Percentiles rank a stretch among this genome's conserved stretches.
phyloP scores from a whole-genome alignment of 2,329 filamentous ascomycete genomes.

The Sclerotinia minor region DNA sequence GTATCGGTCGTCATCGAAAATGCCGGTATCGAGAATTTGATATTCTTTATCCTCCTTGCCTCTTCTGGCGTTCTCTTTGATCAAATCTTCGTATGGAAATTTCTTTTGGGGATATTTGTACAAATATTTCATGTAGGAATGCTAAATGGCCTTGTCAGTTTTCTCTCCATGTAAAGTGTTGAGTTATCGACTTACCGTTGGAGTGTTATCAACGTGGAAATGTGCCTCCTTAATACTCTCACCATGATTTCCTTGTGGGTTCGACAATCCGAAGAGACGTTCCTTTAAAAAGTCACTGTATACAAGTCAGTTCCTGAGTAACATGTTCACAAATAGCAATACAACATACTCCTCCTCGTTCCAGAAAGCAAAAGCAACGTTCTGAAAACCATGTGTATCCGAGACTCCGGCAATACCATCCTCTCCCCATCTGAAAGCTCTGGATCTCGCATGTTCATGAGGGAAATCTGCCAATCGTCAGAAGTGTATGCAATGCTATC shows the following conservation, averaged over 20 bases:
- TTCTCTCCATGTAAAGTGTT: neutral
- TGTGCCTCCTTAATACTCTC: slow-evolving; percentile 96
- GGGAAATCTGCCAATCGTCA: slow-evolving; percentile 70
- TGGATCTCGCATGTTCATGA: slow-evolving; percentile 85
- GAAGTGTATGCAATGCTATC: slow-evolving; percentile 24
- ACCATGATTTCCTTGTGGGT: slow-evolving; percentile 95
- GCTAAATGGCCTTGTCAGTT: slow-evolving; percentile 51
- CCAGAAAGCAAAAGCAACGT: slow-evolving; percentile 96
- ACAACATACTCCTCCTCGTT: slow-evolving; percentile 83
- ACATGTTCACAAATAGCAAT: slow-evolving; percentile 39
- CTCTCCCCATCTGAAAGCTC: slow-evolving; percentile 93
- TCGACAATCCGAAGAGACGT: slow-evolving; percentile 89
- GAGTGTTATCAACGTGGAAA: slow-evolving; percentile 94
- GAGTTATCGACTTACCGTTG: slow-evolving; percentile 44
- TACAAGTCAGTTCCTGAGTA: slow-evolving; percentile 40
- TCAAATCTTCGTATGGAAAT: slow-evolving; percentile 88
- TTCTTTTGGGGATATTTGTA: slow-evolving; percentile 94
- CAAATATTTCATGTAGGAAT: slow-evolving; percentile 98
- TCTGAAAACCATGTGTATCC: slow-evolving; percentile 88
- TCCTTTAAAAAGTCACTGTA: slow-evolving; percentile 87
- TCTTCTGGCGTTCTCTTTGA: slow-evolving; percentile 79
- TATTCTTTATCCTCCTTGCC: slow-evolving; percentile 80
- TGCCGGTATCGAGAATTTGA: slow-evolving; percentile 84
- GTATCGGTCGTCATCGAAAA: slow-evolving; percentile 86
- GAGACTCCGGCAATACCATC: slow-evolving; percentile 94